Evolutionary conservation across 768 basidiomycete species (phyloP).

Genomic region (Tylopilus sp.): DNA sequence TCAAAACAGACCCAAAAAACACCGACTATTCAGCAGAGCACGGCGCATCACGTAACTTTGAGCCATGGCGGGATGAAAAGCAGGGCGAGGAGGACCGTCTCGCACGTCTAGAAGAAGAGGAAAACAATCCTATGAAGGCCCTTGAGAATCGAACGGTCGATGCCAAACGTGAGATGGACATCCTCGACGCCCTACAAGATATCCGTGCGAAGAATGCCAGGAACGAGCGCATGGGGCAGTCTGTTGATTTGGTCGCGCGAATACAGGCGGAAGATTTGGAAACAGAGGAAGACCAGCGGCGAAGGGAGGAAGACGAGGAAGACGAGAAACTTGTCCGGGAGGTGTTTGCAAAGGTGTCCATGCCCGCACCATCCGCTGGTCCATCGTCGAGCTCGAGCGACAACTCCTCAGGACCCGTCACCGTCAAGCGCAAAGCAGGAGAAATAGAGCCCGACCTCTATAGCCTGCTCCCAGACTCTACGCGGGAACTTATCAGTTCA

Average conservation of each 20-base stretch:
- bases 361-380: constrained; percentile 25
- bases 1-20: constrained; percentile 99
- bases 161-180: constrained; percentile 97
- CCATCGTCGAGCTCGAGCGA: constrained; percentile 25
- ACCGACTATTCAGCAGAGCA: constrained; percentile 93
- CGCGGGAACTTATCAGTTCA: constrained; percentile 53
- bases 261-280: constrained; percentile 67
- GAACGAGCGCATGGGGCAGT: constrained; percentile 80
- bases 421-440: constrained; percentile 86
- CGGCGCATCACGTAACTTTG: constrained; percentile 96
- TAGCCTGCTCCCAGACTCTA: constrained; percentile 63
- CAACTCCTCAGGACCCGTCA: constrained; percentile 40
- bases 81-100: constrained; percentile 79
- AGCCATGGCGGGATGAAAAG: constrained; percentile 89
- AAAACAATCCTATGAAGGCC: constrained; percentile 96
- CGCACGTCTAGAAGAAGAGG: constrained; percentile 84
- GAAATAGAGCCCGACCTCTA: constrained; percentile 70
- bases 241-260: constrained; percentile 64
- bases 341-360: constrained; percentile 75
- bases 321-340: constrained; percentile 88
- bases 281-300: constrained; percentile 70
- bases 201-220: constrained; percentile 84
- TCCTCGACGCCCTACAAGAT: constrained; percentile 93
- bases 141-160: constrained; percentile 91
- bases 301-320: constrained; percentile 76